Evolutionary conservation across 2,329 filamentous ascomycete species (phyloP), one percentile per base, ranked within the genome.

Genomic region (Beauveria caledonica): DNA sequence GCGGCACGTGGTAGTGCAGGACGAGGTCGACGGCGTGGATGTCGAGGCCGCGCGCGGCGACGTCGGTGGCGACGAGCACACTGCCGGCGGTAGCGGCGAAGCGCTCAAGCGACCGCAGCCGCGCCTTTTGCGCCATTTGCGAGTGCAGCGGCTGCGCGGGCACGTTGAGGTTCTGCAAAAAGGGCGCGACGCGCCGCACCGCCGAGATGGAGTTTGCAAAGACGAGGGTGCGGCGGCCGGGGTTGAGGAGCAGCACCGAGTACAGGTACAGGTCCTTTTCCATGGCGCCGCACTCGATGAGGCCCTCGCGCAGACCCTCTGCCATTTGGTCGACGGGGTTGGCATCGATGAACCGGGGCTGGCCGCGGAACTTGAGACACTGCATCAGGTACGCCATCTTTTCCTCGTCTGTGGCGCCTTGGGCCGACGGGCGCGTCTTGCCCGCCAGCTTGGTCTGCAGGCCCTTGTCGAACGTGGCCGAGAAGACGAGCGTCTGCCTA

Each of bases 221-320:
- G 52, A 99, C 86, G 3, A 99, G 80, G 0, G 90, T 92, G 36
- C 92, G 88, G 42, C 87, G 83, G 52, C 87, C 87, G 1, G 90
- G 86, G 70, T 96, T 89, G 60, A 96, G 85, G 2, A 97, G 81
- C 0, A 97, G 80, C 9, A 96, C 79, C 0, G 92, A 83, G 74
- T 99, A 99, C 45, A 97, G 86, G 66, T 93, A 97, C 10, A 99
- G 84, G 72, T 99, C 94, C 83, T 99, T 99, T 71, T 99, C 94
- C 75, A 92, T 92, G 6, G 91, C 90, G 44, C 85, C 88, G 69
- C 94, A 99, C 74, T 97, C 92, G 33, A 99, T 84, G 45, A 99
- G 80, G 0, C 92, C 92, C 76, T 99, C 94, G 64, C 88, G 90
- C 6, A 99, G 78, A 2, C 86, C 85, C 19, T 87, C 81, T 0